A percentile compares a stretch with the other conserved stretches of the same genome.
phyloP scores from a whole-genome alignment of 768 basidiomycete genomes.

The Pleurotus citrinopileatus region DNA sequence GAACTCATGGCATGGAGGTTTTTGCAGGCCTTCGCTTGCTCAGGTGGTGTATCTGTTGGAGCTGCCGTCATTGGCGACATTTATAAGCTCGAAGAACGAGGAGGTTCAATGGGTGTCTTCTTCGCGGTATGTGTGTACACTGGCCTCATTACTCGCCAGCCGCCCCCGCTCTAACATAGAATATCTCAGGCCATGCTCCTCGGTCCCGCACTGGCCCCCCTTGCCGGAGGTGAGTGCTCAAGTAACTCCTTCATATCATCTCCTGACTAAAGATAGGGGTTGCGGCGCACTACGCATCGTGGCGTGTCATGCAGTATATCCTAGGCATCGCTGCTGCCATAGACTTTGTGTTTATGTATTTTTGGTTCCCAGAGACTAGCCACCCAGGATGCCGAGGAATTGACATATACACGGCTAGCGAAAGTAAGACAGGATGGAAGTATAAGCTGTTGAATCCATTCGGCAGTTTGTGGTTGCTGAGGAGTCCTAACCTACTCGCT shows the following conservation, averaged over 20 bases:
- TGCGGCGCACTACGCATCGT: slow-evolving; percentile 59
- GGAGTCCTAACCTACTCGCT: slow-evolving; percentile 56
- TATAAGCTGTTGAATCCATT: slow-evolving; percentile 61
- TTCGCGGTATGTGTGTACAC: slow-evolving; percentile 39
- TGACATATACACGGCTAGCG: slow-evolving; percentile 35
- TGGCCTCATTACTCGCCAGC: neutral
- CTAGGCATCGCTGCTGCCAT: slow-evolving; percentile 40
- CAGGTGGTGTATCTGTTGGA: slow-evolving; percentile 53
- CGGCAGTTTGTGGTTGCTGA: slow-evolving; percentile 42
- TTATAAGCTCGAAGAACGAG: slow-evolving; percentile 61
- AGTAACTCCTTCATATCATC: neutral
- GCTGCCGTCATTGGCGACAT: slow-evolving; percentile 66
- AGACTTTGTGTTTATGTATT: slow-evolving; percentile 34
- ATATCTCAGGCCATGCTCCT: slow-evolving; percentile 45
- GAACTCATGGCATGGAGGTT: slow-evolving; percentile 60
- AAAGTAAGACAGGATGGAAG: slow-evolving; percentile 12
- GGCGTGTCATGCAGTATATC: slow-evolving; percentile 55
- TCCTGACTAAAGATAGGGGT: slow-evolving; percentile 29
- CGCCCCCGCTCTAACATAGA: no score
- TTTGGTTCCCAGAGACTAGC: slow-evolving; percentile 65
- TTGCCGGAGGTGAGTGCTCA: slow-evolving; percentile 43
- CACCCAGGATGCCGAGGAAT: slow-evolving; percentile 57
- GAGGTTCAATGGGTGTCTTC: slow-evolving; percentile 57
- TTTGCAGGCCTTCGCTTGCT: slow-evolving; percentile 63
- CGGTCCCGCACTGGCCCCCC: slow-evolving; percentile 61